phyloP scores from a whole-genome alignment of 305 asterid species.

The Ajuga reptans region DNA sequence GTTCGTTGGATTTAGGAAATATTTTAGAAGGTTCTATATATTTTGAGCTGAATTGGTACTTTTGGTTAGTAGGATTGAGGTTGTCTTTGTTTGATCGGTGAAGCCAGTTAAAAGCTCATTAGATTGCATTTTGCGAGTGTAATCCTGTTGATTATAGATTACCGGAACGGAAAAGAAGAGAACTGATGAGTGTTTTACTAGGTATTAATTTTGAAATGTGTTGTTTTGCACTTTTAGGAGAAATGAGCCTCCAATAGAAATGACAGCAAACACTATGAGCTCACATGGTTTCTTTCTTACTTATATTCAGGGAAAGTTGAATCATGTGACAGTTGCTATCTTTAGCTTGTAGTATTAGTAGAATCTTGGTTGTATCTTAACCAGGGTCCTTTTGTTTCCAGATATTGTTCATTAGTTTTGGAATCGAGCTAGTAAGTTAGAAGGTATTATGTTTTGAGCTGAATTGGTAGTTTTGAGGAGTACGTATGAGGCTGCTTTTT shows the following conservation, averaged over 20 bases:
- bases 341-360: constrained; percentile 2
- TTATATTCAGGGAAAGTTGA: not conserved
- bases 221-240: not conserved
- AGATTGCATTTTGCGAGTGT: not conserved
- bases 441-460: not conserved
- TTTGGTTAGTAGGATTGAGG: not conserved
- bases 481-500: not conserved
- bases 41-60: not conserved
- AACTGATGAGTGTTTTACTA: not conserved
- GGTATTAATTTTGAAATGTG: not conserved
- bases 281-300: not conserved
- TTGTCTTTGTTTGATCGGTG: not conserved
- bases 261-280: not conserved
- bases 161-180: not conserved
- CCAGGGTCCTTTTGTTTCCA: constrained; percentile 32
- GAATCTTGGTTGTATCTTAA: constrained; percentile 8
- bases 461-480: not conserved
- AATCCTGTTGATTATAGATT: not conserved
- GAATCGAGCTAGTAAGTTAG: not conserved
- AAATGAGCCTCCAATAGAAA: not conserved
- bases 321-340: not conserved
- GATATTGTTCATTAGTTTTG: constrained; percentile 37
- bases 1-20: not conserved
- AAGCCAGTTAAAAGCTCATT: not conserved
- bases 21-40: not conserved